Conservation (phyloP, 192 early-diverging fungal genomes). For the Coemansia sp. region DNA sequence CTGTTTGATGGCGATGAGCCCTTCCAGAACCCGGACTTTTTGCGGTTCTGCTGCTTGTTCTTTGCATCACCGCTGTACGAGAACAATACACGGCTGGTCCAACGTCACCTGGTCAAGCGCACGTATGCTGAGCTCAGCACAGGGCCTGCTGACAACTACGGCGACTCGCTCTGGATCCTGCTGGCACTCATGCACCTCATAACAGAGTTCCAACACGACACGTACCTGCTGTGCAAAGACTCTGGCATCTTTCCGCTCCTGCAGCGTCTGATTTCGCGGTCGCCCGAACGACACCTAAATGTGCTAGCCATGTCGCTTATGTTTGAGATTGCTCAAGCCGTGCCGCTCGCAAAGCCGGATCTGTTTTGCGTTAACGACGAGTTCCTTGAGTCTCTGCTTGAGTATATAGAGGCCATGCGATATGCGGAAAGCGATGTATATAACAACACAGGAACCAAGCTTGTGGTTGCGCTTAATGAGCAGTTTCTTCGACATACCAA, state of each 20-base stretch:
- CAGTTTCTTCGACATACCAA: conserved; percentile 20
- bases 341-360: conserved; percentile 38
- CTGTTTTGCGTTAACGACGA: conserved; percentile 34
- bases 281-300: conserved; percentile 30
- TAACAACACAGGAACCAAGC: conserved; percentile 55
- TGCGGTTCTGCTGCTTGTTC: conserved; percentile 53
- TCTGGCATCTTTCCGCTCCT: conserved; percentile 48
- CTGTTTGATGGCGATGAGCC: conserved; percentile 50
- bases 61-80: conserved; percentile 54
- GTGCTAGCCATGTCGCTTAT: conserved; percentile 55
- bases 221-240: conserved; percentile 45
- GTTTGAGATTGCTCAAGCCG: conserved; percentile 55
- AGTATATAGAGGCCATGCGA: conserved; percentile 53
- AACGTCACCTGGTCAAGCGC: conserved; percentile 51
- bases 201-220: conserved; percentile 48
- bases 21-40: conserved; percentile 49
- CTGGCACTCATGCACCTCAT: conserved; percentile 45
- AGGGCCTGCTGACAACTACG: conserved; percentile 17
- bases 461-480: conserved; percentile 53
- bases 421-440: conserved; percentile 54
- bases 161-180: conserved; percentile 41
- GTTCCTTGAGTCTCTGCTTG: conserved; percentile 38
- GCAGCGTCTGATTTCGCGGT: conserved; percentile 29
- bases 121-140: conserved; percentile 46
- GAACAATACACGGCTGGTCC: conserved; percentile 50